Evolutionary conservation across 768 basidiomycete species (phyloP), one percentile per base, ranked within the genome.

Genomic region (Grammothele lineata): DNA sequence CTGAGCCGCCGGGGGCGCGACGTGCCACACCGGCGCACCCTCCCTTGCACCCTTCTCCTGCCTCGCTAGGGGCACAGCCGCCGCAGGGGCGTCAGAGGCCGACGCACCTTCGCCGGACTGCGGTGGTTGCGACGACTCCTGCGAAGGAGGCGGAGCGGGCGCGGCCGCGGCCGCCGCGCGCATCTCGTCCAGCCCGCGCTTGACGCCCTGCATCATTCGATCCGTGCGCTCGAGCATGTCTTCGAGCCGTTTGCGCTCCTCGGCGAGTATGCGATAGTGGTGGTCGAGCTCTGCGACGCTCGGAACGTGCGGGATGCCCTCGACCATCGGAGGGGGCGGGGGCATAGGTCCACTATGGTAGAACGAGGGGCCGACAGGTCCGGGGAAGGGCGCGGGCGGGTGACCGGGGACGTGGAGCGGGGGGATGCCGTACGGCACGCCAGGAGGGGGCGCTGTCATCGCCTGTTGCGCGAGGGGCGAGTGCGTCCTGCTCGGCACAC

Each of bases 191-290:
- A 92, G 70, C 19, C 81, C 85, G 55, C 81, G 75, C 70, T 81
- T 81, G 61, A 92, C 69, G 19, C 81, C 80, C 30, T 68, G 73
- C 74, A 92, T 80, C 68, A 92, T 64, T 62, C 75, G 66, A 44
- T 90, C 85, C 57, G 88, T 92, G 66, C 73, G 77, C 54, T 82
- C 77, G 48, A 89, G 64, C 79, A 92, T 73, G 61, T 87, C 87
- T 65, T 88, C 78, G 68, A 85, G 70, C 61, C 74, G 69, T 57
- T 68, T 69, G 64, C 80, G 79, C 60, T 86, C 75, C 57, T 83
- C 79, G 4, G 69, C 66, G 44, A 92, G 71, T 57, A 83, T 76
- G 17, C 66, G 56, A 57, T 87, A 89, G 62, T 91, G 89, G 45
- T 79, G 70, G 64, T 85, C 85, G 53, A 92, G 66, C 54, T 92